phyloP scores from a whole-genome alignment of 129 eudicot species.

The Kitagawia praeruptora region DNA sequence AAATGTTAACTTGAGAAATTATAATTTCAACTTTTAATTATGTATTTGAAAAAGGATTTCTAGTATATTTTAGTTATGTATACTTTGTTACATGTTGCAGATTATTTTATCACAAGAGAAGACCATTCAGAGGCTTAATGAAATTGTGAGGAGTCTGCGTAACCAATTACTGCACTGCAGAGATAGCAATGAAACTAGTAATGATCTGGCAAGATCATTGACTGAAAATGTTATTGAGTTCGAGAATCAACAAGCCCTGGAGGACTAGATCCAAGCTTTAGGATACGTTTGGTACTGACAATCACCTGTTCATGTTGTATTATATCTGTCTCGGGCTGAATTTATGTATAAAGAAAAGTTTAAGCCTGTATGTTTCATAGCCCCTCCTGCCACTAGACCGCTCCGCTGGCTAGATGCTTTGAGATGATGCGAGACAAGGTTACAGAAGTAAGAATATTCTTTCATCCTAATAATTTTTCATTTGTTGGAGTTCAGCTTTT shows the following conservation, averaged over 20 bases:
- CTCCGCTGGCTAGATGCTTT: not conserved
- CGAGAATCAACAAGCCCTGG: slow-evolving; percentile 35
- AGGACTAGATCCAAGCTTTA: slow-evolving; percentile 20
- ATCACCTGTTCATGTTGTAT: not conserved
- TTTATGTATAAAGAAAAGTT: not conserved
- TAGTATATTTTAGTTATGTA: not conserved
- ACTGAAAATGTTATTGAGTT: slow-evolving; percentile 32
- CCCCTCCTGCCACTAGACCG: not conserved
- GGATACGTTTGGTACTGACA: not conserved
- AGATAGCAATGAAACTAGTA: slow-evolving; percentile 23
- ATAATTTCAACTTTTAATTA: not conserved
- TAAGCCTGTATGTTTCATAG: not conserved
- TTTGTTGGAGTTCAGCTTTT: not conserved
- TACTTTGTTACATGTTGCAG: slow-evolving; percentile 24
- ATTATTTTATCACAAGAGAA: slow-evolving; percentile 54
- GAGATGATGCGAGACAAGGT: not conserved
- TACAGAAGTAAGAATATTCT: not conserved
- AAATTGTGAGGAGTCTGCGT: slow-evolving; percentile 38
- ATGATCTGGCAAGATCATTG: slow-evolving; percentile 20
- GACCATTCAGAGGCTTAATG: slow-evolving; percentile 41
- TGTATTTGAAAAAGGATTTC: not conserved
- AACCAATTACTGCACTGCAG: slow-evolving; percentile 41
- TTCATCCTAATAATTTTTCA: not conserved
- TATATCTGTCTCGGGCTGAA: not conserved
- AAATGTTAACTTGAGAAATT: not conserved